Conservation (phyloP, 495 filamentous ascomycete genomes). For the Neurospora sp. region DNA sequence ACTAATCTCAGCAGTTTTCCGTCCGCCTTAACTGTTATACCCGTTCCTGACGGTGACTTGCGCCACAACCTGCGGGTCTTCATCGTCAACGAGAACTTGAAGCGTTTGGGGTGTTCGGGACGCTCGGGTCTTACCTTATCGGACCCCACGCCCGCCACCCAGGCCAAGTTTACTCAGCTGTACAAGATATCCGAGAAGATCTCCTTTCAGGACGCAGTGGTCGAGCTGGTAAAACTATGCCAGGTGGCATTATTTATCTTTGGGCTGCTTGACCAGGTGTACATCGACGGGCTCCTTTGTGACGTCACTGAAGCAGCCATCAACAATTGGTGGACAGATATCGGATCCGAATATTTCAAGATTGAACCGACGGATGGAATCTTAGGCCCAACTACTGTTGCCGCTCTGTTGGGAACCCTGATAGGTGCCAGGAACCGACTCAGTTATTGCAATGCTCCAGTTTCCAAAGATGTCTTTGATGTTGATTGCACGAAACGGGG, state of each 20-base stretch:
- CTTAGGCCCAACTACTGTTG: conserved; percentile 84
- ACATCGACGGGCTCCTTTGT: conserved; percentile 86
- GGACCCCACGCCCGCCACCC: conserved; percentile 64
- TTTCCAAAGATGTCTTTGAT: conserved; percentile 89
- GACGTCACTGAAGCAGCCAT: conserved; percentile 87
- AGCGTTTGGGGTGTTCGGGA: conserved; percentile 84
- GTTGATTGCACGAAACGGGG: conserved; percentile 69
- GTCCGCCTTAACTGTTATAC: conserved; percentile 77
- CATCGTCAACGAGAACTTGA: conserved; percentile 90
- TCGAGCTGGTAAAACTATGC: conserved; percentile 86
- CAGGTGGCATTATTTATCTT: conserved; percentile 84
- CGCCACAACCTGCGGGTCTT: conserved; percentile 73
- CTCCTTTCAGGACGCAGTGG: conserved; percentile 61
- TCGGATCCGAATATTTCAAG: conserved; percentile 83
- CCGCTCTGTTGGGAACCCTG: conserved; percentile 76
- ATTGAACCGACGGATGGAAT: conserved; percentile 87
- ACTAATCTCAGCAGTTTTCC: conserved; percentile 89
- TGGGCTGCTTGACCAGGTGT: conserved; percentile 76
- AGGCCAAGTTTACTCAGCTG: conserved; percentile 85
- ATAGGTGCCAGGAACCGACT: conserved; percentile 85
- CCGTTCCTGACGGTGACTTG: conserved; percentile 79
- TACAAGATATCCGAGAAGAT: conserved; percentile 81
- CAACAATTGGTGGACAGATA: conserved; percentile 92
- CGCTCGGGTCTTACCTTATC: conserved; percentile 74
- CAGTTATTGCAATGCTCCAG: conserved; percentile 66